A percentile compares a stretch with the other conserved stretches of the same genome.
Evolutionary conservation across 257 asterid genomes (phyloP).

Genomic region (Nicotiana paniculata): DNA sequence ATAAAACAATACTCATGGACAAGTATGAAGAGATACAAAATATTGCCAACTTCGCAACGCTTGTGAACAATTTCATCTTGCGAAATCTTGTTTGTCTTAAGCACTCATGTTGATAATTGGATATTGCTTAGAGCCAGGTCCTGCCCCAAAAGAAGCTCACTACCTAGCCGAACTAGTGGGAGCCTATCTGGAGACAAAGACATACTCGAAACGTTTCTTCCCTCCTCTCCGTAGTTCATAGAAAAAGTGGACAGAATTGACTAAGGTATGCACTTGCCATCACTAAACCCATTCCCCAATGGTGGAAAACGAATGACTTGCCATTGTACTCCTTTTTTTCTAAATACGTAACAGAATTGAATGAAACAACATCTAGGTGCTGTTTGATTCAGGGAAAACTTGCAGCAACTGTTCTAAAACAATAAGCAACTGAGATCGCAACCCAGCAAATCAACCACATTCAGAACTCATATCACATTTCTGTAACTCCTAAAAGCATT

Average conservation of each 20-base stretch:
- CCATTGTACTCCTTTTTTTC: background rate
- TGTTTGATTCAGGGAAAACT: background rate
- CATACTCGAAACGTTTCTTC: background rate
- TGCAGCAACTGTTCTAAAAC: background rate
- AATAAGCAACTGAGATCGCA: background rate
- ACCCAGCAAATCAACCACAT: background rate
- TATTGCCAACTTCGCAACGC: background rate
- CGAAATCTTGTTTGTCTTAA: background rate
- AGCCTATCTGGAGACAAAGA: background rate
- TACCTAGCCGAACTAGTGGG: background rate
- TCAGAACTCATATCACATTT: background rate
- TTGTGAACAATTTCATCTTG: background rate
- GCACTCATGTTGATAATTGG: background rate
- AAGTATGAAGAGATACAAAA: background rate
- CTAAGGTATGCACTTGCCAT: background rate
- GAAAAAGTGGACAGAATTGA: background rate
- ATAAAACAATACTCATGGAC: background rate
- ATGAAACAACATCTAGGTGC: background rate
- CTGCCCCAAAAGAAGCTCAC: background rate
- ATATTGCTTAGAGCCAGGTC: background rate
- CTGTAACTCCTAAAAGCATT: no score
- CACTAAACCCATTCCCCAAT: background rate
- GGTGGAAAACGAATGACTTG: background rate
- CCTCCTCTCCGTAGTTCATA: background rate
- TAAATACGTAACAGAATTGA: background rate